Conservation (phyloP, 768 basidiomycete species). For the Dentipellis fragilis region DNA sequence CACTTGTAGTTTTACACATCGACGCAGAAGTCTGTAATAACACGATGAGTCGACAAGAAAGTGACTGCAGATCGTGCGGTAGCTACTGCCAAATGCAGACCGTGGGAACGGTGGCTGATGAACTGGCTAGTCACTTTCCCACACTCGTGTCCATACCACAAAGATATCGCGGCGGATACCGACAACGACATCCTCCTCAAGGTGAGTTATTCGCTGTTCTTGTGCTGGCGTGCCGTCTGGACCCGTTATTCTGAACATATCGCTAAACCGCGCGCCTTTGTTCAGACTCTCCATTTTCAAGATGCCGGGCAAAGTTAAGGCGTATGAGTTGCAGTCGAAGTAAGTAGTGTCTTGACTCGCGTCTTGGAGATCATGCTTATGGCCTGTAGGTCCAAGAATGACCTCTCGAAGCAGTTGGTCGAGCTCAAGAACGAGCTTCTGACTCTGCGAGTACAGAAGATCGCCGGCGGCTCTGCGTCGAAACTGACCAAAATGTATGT, state of each 20-base stretch:
- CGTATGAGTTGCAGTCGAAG: slow-evolving; percentile 95
- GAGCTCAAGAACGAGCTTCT: slow-evolving; percentile 96
- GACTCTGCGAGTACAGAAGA: slow-evolving; percentile 93
- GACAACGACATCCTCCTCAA: slow-evolving; percentile 26
- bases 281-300: slow-evolving; percentile 22
- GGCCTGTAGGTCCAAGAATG: slow-evolving; percentile 76
- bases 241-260: neutral
- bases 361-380: neutral
- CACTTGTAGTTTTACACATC: neutral
- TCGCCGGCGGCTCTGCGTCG: slow-evolving; percentile 87
- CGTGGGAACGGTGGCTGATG: slow-evolving; percentile 32
- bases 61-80: too few relatives aligned
- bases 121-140: slow-evolving; percentile 29
- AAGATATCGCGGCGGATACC: slow-evolving; percentile 16
- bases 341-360: slow-evolving; percentile 27
- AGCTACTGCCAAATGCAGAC: neutral
- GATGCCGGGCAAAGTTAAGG: slow-evolving; percentile 91
- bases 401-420: slow-evolving; percentile 85
- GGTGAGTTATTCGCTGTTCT: slow-evolving; percentile 18
- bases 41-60: too few relatives aligned
- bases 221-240: neutral
- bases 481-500: slow-evolving; percentile 96
- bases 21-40: too few relatives aligned
- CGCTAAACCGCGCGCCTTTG: slow-evolving; percentile 5
- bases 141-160: slow-evolving; percentile 22